Percentiles rank a stretch among this genome's conserved stretches.
phyloP scores from a whole-genome alignment of 495 filamentous ascomycete species.

The Lasiosphaeria ovina region DNA sequence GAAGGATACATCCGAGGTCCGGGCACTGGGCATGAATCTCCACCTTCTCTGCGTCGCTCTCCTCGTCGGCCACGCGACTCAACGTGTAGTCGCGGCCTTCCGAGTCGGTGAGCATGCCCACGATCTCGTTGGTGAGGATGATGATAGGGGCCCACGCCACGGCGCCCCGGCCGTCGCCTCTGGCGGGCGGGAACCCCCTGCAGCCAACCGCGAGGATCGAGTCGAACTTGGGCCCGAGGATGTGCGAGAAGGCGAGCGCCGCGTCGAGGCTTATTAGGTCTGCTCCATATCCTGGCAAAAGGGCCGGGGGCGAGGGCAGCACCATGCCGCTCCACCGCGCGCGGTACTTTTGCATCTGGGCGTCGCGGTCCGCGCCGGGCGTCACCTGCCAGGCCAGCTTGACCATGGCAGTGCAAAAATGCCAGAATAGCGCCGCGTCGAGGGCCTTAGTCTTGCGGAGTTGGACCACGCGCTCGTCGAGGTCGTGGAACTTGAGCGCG shows the following conservation, averaged over 20 bases:
- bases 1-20: too few species aligned
- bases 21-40: too few species aligned
- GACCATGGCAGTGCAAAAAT: slow-evolving; percentile 4
- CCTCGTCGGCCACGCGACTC: not conserved
- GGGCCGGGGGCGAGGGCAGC: too few species aligned
- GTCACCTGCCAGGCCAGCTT: slow-evolving; percentile 3
- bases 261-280: not conserved
- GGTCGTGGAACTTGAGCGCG: slow-evolving; percentile 1
- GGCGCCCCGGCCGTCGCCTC: not conserved
- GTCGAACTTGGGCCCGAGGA: not conserved
- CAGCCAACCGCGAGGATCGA: not conserved
- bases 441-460: not conserved
- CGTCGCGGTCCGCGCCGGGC: not conserved
- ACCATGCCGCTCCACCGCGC: not conserved
- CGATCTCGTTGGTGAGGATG: slow-evolving; percentile 5
- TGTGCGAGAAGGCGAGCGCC: not conserved
- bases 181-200: not conserved
- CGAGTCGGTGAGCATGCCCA: not conserved
- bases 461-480: not conserved
- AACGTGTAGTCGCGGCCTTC: not conserved
- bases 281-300: not conserved
- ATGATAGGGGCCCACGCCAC: not conserved
- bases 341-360: not conserved
- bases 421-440: not conserved
- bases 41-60: too few species aligned